Evolutionary conservation across 2,329 filamentous ascomycete species (phyloP).

Genomic region (Didymosphaeria variabile): DNA sequence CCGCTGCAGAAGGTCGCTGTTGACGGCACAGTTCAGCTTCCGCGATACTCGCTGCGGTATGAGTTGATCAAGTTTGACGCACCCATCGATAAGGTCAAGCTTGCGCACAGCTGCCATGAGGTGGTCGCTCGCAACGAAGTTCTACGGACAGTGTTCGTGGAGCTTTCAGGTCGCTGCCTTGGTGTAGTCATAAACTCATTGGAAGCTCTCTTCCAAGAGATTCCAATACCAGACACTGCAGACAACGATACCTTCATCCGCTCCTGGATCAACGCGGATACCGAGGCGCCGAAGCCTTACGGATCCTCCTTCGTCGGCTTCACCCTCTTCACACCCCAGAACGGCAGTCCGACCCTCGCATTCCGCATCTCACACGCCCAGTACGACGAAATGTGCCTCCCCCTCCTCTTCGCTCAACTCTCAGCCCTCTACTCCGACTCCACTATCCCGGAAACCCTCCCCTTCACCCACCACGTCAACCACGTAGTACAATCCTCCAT

Average conservation of each 20-base stretch:
- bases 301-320: conserved; percentile 58
- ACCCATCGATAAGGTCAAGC: conserved; percentile 57
- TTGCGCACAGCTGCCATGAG: conserved; percentile 62
- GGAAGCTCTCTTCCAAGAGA: conserved; percentile 56
- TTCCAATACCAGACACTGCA: conserved; percentile 53
- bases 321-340: conserved; percentile 66
- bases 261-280: conserved; percentile 65
- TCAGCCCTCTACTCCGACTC: conserved; percentile 61
- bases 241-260: conserved; percentile 62
- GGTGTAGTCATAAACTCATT: conserved; percentile 68
- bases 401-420: conserved; percentile 68
- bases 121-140: conserved; percentile 71
- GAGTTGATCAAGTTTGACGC: conserved; percentile 70
- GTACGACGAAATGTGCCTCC: conserved; percentile 74
- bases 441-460: conserved; percentile 39
- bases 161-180: conserved; percentile 59
- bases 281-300: conserved; percentile 63
- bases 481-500: conserved; percentile 49
- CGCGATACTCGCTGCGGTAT: conserved; percentile 70
- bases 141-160: conserved; percentile 71
- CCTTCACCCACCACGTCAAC: conserved; percentile 59
- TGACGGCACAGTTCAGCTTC: conserved; percentile 64
- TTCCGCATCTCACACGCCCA: conserved; percentile 74
- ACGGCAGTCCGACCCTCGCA: conserved; percentile 60
- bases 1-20: conserved; percentile 69